A percentile compares a stretch with the other conserved stretches of the same genome.
These are phyloP conservation scores for Wallacemonas sp. DNA, from an alignment of 208 protist species.

Conservation along the genomic window DNA sequence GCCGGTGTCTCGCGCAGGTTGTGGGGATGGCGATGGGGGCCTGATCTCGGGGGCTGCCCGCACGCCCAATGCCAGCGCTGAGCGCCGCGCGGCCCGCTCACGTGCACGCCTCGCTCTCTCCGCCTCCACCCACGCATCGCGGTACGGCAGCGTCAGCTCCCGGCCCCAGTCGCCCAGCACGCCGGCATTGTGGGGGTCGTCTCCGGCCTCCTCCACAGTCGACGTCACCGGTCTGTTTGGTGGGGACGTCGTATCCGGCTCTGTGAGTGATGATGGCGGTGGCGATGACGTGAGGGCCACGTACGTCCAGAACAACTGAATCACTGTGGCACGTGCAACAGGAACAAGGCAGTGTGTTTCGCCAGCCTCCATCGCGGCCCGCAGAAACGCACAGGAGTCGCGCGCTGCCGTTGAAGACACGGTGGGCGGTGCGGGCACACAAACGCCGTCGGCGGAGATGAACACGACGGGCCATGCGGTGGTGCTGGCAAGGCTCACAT, in stretches of 20 bases:
- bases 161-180: not conserved
- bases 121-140: slow-evolving; percentile 15
- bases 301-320: slow-evolving; percentile 2
- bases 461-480: slow-evolving; percentile 33
- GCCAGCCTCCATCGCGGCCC: slow-evolving; percentile 35
- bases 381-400: slow-evolving; percentile 39
- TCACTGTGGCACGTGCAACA: slow-evolving; percentile 21
- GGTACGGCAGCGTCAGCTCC: slow-evolving; percentile 18
- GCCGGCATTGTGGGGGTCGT: not conserved
- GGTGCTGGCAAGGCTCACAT: too few relatives aligned
- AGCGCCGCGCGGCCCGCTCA: not conserved
- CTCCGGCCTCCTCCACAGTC: not conserved
- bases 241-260: too few relatives aligned
- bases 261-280: not conserved
- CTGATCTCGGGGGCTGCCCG: not conserved
- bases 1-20: too few relatives aligned
- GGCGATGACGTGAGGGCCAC: not conserved
- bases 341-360: slow-evolving; percentile 48
- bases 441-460: slow-evolving; percentile 26
- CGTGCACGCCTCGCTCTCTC: not conserved
- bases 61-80: not conserved
- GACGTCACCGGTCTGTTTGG: too few relatives aligned
- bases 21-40: too few relatives aligned
- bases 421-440: slow-evolving; percentile 14
- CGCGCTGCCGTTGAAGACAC: slow-evolving; percentile 18